phyloP scores from a whole-genome alignment of 495 filamentous ascomycete species.

The Talaromyces wortmannii region DNA sequence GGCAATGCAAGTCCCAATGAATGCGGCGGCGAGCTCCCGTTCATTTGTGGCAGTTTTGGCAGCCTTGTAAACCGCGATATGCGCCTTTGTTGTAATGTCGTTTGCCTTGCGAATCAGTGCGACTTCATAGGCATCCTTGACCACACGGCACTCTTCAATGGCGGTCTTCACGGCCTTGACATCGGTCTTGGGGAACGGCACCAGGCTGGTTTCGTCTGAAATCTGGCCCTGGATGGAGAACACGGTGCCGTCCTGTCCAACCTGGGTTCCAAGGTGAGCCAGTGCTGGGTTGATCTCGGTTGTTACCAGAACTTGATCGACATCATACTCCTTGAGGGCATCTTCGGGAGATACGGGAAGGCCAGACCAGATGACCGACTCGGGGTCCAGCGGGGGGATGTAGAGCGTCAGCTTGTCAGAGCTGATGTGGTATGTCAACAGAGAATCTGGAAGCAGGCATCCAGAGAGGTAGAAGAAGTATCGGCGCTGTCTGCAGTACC shows the following conservation, averaged over 20 bases:
- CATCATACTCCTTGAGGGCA: constrained; percentile 69
- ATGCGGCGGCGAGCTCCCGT: constrained; percentile 72
- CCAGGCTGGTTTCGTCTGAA: constrained; percentile 55
- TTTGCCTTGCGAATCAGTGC: constrained; percentile 80
- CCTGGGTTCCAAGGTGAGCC: constrained; percentile 30
- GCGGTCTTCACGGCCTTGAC: constrained; percentile 58
- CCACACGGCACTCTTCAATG: constrained; percentile 69
- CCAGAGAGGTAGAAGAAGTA: constrained; percentile 95
- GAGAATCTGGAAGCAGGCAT: constrained; percentile 74
- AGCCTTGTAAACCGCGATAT: constrained; percentile 61
- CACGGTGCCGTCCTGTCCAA: constrained; percentile 44
- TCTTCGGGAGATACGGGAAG: constrained; percentile 73
- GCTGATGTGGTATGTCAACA: constrained; percentile 72
- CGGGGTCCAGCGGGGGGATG: constrained; percentile 82
- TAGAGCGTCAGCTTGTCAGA: constrained; percentile 73
- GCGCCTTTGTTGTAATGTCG: constrained; percentile 67
- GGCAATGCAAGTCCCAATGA: constrained; percentile 68
- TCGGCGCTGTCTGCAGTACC: constrained; percentile 59
- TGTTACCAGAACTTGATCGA: constrained; percentile 67
- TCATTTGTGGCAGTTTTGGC: constrained; percentile 67
- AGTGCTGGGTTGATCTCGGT: constrained; percentile 64
- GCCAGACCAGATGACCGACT: constrained; percentile 93
- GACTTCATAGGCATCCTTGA: constrained; percentile 82
- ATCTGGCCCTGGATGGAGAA: constrained; percentile 70
- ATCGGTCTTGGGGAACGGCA: constrained; percentile 56